Evolutionary conservation across 768 basidiomycete genomes (phyloP).

Genomic region (Punctularia strigosozonata): DNA sequence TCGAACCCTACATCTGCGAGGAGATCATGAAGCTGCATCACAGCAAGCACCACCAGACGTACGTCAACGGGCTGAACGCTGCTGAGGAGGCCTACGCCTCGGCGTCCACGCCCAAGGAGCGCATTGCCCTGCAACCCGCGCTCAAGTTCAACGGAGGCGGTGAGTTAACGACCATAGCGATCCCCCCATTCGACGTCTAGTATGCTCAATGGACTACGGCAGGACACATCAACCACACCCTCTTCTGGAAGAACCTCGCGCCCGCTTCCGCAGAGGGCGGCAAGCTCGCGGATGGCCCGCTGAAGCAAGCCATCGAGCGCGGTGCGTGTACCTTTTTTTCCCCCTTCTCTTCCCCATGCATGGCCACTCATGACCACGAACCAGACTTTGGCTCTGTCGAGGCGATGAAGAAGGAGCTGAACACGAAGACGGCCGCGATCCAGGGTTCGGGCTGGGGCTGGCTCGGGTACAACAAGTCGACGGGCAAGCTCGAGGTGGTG

Average conservation of each 20-base stretch:
- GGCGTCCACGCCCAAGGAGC: constrained; percentile 51
- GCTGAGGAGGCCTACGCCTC: constrained; percentile 78
- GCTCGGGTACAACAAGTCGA: constrained; percentile 65
- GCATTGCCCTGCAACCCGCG: constrained; percentile 80
- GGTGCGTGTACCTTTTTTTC: too few relatives aligned
- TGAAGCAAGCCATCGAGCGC: constrained; percentile 64
- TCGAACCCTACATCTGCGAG: constrained; percentile 85
- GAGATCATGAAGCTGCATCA: constrained; percentile 95
- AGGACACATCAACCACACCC: constrained; percentile 91
- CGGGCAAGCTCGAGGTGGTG: constrained; percentile 74
- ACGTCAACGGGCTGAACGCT: constrained; percentile 90
- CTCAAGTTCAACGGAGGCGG: constrained; percentile 98
- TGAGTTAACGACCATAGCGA: constrained; percentile 13
- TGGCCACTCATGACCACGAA: not conserved
- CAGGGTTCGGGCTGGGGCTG: constrained; percentile 99
- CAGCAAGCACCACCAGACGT: constrained; percentile 83
- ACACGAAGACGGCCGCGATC: constrained; percentile 78
- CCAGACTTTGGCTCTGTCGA: constrained; percentile 86
- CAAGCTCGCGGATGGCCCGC: constrained; percentile 46
- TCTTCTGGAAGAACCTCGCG: constrained; percentile 97
- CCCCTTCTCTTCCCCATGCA: not conserved
- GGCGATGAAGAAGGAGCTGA: constrained; percentile 76
- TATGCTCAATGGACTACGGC: not conserved
- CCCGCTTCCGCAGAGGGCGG: constrained; percentile 57
- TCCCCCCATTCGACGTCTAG: not conserved